These are phyloP conservation scores for Tremellales sp. DNA, from an alignment of 1,284 basidiomycete species.

Conservation along the genomic window DNA sequence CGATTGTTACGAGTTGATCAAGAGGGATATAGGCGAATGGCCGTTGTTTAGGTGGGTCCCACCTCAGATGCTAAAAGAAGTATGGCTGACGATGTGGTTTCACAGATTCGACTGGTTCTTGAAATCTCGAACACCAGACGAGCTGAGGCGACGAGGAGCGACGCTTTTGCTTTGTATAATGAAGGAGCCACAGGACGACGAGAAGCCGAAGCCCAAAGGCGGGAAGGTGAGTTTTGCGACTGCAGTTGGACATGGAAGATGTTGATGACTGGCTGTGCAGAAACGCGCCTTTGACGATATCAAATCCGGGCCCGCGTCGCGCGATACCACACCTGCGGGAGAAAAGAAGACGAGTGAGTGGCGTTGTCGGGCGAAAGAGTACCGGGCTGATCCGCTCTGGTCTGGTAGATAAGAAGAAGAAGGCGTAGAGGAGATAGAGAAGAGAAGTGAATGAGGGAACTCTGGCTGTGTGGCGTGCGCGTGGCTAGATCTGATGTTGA, in stretches of 20 bases:
- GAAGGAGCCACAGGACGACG: slow-evolving; percentile 63
- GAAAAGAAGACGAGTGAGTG: slow-evolving; percentile 19
- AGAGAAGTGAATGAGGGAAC: too few relatives aligned
- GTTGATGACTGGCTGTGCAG: slow-evolving; percentile 21
- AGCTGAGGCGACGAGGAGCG: slow-evolving; percentile 83
- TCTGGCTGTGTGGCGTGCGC: neutral
- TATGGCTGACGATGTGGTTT: neutral
- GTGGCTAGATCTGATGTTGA: neutral
- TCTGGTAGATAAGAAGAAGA: slow-evolving; percentile 32
- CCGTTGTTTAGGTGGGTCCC: slow-evolving; percentile 71
- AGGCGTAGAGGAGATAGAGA: slow-evolving; percentile 30
- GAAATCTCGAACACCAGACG: slow-evolving; percentile 87
- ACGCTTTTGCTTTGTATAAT: slow-evolving; percentile 87
- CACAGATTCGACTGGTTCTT: slow-evolving; percentile 91
- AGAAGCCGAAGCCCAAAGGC: slow-evolving; percentile 46
- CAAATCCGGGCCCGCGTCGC: slow-evolving; percentile 37
- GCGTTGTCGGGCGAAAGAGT: neutral
- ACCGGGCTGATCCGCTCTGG: neutral
- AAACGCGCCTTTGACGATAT: slow-evolving; percentile 51
- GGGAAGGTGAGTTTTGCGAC: slow-evolving; percentile 34
- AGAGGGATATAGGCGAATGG: slow-evolving; percentile 92
- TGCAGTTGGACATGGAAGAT: neutral
- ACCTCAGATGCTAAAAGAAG: neutral
- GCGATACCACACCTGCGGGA: slow-evolving; percentile 40
- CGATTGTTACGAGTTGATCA: slow-evolving; percentile 92